Conservation (phyloP, 2,329 filamentous ascomycete genomes). For the Emmonsiellopsis sp. region DNA sequence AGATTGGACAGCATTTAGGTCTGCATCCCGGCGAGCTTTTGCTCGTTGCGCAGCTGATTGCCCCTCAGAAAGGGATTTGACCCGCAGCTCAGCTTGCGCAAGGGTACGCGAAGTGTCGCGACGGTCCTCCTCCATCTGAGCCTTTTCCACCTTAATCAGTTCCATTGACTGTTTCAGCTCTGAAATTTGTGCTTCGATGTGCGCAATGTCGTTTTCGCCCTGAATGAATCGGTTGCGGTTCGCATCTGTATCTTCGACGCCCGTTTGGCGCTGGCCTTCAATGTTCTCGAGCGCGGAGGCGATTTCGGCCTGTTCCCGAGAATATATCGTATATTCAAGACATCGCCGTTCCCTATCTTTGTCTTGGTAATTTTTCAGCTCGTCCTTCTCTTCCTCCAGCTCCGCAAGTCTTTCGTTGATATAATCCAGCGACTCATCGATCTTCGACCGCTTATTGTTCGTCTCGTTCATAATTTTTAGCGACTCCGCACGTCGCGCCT, state of each 20-base stretch:
- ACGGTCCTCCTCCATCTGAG: conserved; percentile 82
- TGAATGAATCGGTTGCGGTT: conserved; percentile 67
- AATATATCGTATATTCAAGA: conserved; percentile 89
- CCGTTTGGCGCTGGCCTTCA: conserved; percentile 70
- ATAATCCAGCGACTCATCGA: conserved; percentile 82
- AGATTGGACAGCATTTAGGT: conserved; percentile 61
- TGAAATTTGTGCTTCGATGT: conserved; percentile 70
- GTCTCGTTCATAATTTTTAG: conserved; percentile 96
- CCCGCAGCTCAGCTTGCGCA: conserved; percentile 77
- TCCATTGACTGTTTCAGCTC: conserved; percentile 75
- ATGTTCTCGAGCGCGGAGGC: conserved; percentile 70
- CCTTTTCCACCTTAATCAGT: conserved; percentile 72
- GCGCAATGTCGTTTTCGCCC: conserved; percentile 68
- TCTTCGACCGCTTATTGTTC: conserved; percentile 87
- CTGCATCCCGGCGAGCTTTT: conserved; percentile 59
- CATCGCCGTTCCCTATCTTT: conserved; percentile 88
- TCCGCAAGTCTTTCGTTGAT: conserved; percentile 85
- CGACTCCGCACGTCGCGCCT: conserved; percentile 81
- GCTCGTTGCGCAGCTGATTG: conserved; percentile 69
- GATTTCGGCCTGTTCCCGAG: conserved; percentile 76
- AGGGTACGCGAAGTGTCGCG: conserved; percentile 69
- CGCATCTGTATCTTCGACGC: conserved; percentile 75
- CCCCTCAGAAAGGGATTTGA: conserved; percentile 74
- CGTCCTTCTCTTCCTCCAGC: conserved; percentile 94
- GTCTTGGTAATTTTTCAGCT: conserved; percentile 85